A percentile compares a stretch with the other conserved stretches of the same genome.
Evolutionary conservation across 2,329 filamentous ascomycete genomes (phyloP).

Genomic region (Claviceps sp.): DNA sequence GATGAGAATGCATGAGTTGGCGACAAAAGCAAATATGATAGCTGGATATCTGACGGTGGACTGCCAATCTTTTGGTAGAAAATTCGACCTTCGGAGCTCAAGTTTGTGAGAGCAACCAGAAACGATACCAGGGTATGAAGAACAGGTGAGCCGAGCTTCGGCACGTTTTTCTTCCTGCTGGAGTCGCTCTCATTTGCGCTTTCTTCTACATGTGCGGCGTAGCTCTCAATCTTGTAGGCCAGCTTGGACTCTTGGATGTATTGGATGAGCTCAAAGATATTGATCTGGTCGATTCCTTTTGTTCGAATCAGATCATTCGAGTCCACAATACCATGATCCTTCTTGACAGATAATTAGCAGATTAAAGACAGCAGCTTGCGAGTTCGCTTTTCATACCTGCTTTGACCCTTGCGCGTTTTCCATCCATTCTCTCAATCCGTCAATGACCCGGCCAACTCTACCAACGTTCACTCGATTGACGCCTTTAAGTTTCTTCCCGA

Average conservation of each 20-base stretch:
- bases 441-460: constrained; percentile 71
- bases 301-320: constrained; percentile 60
- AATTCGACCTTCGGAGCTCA: constrained; percentile 56
- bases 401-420: constrained; percentile 35
- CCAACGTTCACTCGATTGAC: constrained; percentile 86
- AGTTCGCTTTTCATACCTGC: constrained; percentile 13
- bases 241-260: constrained; percentile 89
- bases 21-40: constrained; percentile 82
- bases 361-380: background rate
- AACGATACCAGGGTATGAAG: constrained; percentile 47
- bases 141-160: constrained; percentile 29
- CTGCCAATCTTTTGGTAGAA: constrained; percentile 41
- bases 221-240: constrained; percentile 88
- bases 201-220: constrained; percentile 43
- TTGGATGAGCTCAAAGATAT: constrained; percentile 73
- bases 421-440: constrained; percentile 61
- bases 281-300: constrained; percentile 90
- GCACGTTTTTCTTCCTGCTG: constrained; percentile 10
- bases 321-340: constrained; percentile 53
- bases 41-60: constrained; percentile 33
- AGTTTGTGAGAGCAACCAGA: constrained; percentile 72
- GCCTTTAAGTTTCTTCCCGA: constrained; percentile 77
- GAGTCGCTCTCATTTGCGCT: constrained; percentile 31
- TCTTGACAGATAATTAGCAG: constrained; percentile 8
- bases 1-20: constrained; percentile 84